Conservation (phyloP, 164 flowering plant genomes). For the Stephania japonica region DNA sequence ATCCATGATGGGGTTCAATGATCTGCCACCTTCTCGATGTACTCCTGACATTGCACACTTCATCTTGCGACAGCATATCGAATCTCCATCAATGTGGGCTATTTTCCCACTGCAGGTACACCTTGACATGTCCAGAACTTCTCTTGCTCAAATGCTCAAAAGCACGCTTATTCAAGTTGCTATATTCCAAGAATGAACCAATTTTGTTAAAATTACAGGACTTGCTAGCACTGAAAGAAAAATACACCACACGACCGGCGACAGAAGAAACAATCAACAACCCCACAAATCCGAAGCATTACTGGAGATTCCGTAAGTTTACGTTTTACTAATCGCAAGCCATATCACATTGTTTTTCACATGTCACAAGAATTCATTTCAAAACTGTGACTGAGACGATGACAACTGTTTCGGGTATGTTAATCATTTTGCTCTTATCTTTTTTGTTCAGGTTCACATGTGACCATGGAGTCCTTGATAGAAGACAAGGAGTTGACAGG, state of each 20-base stretch:
- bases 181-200: neutral
- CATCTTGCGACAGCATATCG: constrained; percentile 70
- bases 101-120: constrained; percentile 95
- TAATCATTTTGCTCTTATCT: neutral
- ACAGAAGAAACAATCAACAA: constrained; percentile 91
- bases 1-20: constrained; percentile 55
- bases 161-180: neutral
- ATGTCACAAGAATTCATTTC: neutral
- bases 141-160: neutral
- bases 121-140: neutral
- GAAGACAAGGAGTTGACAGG: constrained; percentile 55
- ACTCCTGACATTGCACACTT: constrained; percentile 69
- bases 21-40: constrained; percentile 64
- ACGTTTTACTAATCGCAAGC: neutral
- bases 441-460: constrained; percentile 63
- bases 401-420: neutral
- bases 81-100: constrained; percentile 99
- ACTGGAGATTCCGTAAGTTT: constrained; percentile 92
- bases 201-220: constrained; percentile 44
- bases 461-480: constrained; percentile 65
- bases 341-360: neutral
- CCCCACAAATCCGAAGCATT: constrained; percentile 97
- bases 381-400: neutral
- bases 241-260: constrained; percentile 82
- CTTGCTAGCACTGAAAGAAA: constrained; percentile 75